These are phyloP conservation scores for Pinus tabuliformis DNA, from an alignment of 75 land plant species.

Conservation along the genomic window DNA sequence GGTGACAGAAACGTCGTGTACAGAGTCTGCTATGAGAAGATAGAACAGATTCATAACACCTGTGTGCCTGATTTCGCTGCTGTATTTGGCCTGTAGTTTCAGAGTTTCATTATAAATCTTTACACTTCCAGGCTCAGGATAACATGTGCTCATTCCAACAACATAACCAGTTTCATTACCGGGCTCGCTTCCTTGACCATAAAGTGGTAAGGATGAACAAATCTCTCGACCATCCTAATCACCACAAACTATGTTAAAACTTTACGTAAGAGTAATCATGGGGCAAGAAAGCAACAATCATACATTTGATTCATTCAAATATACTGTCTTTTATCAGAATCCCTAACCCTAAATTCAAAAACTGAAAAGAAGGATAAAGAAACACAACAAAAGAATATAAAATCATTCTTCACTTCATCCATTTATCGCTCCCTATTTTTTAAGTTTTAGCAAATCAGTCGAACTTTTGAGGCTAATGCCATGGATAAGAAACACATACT, in stretches of 20 bases:
- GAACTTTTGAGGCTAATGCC: neutral
- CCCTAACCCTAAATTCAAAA: neutral
- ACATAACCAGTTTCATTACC: constrained; percentile 86
- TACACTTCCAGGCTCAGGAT: constrained; percentile 71
- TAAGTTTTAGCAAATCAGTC: no score
- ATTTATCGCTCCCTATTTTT: no score
- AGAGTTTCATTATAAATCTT: constrained; percentile 49
- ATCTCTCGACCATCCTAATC: constrained; percentile 68
- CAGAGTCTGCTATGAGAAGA: constrained; percentile 53
- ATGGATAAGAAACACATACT: constrained; percentile 26
- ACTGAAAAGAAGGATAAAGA: neutral
- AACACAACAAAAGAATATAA: neutral
- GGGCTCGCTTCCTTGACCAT: constrained; percentile 70
- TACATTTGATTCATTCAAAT: neutral
- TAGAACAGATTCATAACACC: constrained; percentile 90
- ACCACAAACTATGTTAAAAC: neutral
- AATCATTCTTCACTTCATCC: no score
- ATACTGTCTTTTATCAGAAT: neutral
- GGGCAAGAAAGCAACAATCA: neutral
- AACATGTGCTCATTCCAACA: constrained; percentile 85
- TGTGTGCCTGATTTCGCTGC: constrained; percentile 50
- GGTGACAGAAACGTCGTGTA: neutral
- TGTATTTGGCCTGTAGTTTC: constrained; percentile 54
- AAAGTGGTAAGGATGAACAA: constrained; percentile 69
- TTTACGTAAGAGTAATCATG: neutral